A percentile compares a stretch with the other conserved stretches of the same genome.
Conservation (phyloP, 2,329 filamentous ascomycete species). For the Pseudonectria buxi region DNA sequence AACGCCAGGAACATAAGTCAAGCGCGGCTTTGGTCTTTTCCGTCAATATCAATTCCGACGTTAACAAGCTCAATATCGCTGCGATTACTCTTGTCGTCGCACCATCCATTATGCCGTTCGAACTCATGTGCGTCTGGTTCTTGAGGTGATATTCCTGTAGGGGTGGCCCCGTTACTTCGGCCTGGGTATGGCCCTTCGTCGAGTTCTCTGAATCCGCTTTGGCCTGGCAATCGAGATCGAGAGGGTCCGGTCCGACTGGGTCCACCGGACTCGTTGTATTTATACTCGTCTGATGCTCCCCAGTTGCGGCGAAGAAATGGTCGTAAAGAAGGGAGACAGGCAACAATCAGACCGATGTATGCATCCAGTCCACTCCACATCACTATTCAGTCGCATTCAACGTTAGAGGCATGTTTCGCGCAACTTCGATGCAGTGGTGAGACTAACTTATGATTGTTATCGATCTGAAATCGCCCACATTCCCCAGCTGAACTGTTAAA, state of each 20-base stretch:
- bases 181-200: constrained; percentile 4
- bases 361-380: constrained; percentile 14
- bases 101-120: neutral
- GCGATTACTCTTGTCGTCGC: neutral
- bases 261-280: constrained; percentile 5
- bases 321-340: constrained; percentile 14
- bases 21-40: no score
- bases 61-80: constrained; percentile 1
- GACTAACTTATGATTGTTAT: constrained; percentile 13
- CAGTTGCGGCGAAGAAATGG: constrained; percentile 9
- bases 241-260: neutral
- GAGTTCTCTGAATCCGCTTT: constrained; percentile 11
- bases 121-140: neutral
- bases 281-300: constrained; percentile 1
- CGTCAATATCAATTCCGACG: no score
- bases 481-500: constrained; percentile 7
- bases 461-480: constrained; percentile 3
- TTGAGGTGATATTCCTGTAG: neutral
- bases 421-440: neutral
- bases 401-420: neutral
- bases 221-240: constrained; percentile 1
- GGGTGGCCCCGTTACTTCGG: no score
- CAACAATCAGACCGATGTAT: constrained; percentile 13
- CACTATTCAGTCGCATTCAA: constrained; percentile 3
- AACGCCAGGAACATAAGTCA: no score